Evolutionary conservation across 768 basidiomycete genomes (phyloP), one percentile per base, ranked within the genome.

Genomic region (Daedaleopsis sinensis): DNA sequence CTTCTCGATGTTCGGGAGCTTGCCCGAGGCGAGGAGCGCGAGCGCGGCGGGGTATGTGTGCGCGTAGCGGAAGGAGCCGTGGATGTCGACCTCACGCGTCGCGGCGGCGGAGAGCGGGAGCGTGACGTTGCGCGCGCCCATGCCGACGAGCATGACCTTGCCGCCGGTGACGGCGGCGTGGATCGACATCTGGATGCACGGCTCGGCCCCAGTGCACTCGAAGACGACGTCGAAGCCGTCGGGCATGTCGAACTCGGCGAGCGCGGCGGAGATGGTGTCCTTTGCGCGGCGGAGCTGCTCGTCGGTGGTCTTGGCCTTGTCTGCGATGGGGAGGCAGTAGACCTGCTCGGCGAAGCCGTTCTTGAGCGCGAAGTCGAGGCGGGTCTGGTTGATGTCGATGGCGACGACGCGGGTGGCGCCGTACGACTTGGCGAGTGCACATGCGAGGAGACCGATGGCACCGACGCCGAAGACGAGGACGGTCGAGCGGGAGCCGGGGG

Each of bases 151-250:
- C 82, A 94, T 88, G 58, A 97, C 93, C 71, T 90, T 93, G 52
- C 93, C 93, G 53, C 95, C 96, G 18, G 91, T 80, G 54, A 82
- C 79, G 16, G 95, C 93, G 68, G 88, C 85, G 77, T 91, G 86
- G 63, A 96, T 82, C 53, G 91, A 89, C 86, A 93, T 88, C 72
- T 96, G 94, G 71, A 96, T 93, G 71, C 91, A 93, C 38, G 86
- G 81, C 74, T 96, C 94, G 2, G 93, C 94, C 63, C 96, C 96
- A 13, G 94, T 95, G 76, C 96, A 98, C 74, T 98, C 96, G 70
- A 96, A 92, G 52, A 98, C 89, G 70, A 92, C 80, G 73, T 97
- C 94, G 76, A 94, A 96, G 35, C 96, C 96, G 27, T 93, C 88
- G 23, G 79, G 79, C 61, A 81, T 76, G 61, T 74, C 78, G 70